phyloP scores from a whole-genome alignment of 225 moss, liverwort and hornwort species.

The Physcomitrium patens region DNA sequence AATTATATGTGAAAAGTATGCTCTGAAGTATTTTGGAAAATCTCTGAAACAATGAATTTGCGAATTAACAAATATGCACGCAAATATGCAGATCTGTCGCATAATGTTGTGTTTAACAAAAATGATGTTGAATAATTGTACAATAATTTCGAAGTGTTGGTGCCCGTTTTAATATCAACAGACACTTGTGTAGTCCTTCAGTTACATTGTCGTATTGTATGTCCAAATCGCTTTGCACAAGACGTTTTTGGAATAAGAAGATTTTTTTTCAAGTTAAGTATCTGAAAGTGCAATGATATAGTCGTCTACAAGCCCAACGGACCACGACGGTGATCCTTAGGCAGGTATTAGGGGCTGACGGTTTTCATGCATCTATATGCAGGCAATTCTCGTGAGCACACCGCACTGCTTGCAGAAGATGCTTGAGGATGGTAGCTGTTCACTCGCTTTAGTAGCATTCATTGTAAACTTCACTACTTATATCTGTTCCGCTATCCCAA shows the following conservation, averaged over 20 bases:
- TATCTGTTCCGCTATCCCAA: not conserved
- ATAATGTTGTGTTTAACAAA: not conserved
- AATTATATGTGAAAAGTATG: not conserved
- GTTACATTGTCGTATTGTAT: not conserved
- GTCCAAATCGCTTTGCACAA: not conserved
- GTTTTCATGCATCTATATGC: conserved; percentile 4
- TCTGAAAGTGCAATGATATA: not conserved
- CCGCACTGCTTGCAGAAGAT: conserved; percentile 66
- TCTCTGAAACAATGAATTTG: not conserved
- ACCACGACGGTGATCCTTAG: not conserved
- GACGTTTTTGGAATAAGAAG: not conserved
- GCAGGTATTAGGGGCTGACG: not conserved
- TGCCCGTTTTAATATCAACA: not conserved
- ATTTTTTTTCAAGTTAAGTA: not conserved
- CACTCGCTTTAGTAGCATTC: conserved; percentile 61
- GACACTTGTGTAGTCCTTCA: not conserved
- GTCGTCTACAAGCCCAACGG: not conserved
- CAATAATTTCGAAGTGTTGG: not conserved
- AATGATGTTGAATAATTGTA: not conserved
- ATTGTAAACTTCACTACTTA: conserved; percentile 46
- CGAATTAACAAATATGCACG: not conserved
- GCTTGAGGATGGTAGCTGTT: conserved; percentile 66
- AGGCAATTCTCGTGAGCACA: conserved; percentile 70
- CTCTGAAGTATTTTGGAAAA: not conserved
- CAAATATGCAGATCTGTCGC: too few relatives aligned